Percentiles rank a stretch among this genome's conserved stretches.
Evolutionary conservation across 306 rosid genomes (phyloP).

Genomic region (Cucumis hystrix): DNA sequence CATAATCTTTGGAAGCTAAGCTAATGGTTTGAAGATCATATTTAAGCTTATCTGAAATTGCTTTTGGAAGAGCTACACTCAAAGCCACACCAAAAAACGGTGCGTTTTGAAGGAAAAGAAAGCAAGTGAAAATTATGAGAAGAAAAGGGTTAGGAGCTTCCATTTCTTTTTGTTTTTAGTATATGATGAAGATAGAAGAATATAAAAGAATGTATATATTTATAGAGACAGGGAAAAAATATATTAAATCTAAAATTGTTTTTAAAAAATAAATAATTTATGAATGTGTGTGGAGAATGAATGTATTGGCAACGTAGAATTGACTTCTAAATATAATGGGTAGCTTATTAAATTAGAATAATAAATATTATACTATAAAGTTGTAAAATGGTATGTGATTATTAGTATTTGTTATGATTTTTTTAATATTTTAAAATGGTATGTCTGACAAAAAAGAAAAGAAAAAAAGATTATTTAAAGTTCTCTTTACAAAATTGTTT

Average conservation of each 20-base stretch:
- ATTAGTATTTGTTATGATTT: neutral
- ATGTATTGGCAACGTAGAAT: neutral
- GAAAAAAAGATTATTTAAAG: neutral
- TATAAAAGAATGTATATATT: neutral
- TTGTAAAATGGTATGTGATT: neutral
- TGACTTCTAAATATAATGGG: neutral
- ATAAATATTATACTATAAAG: neutral
- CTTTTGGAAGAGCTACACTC: constrained; percentile 14
- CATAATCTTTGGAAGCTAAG: constrained; percentile 53
- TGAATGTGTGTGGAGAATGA: neutral
- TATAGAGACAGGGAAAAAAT: neutral
- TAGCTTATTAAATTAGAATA: neutral
- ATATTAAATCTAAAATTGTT: neutral
- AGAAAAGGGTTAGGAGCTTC: neutral
- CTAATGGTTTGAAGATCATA: constrained; percentile 28
- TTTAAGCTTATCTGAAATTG: constrained; percentile 14
- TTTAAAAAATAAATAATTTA: neutral
- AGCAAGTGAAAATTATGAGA: neutral
- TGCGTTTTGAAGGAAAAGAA: neutral
- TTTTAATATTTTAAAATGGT: neutral
- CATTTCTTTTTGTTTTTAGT: neutral
- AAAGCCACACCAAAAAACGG: neutral
- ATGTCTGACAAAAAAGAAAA: neutral
- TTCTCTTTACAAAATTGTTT: neutral
- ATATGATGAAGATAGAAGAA: neutral